These are phyloP conservation scores for Solioccasus polychromus DNA, from an alignment of 768 basidiomycete species.

Conservation along the genomic window DNA sequence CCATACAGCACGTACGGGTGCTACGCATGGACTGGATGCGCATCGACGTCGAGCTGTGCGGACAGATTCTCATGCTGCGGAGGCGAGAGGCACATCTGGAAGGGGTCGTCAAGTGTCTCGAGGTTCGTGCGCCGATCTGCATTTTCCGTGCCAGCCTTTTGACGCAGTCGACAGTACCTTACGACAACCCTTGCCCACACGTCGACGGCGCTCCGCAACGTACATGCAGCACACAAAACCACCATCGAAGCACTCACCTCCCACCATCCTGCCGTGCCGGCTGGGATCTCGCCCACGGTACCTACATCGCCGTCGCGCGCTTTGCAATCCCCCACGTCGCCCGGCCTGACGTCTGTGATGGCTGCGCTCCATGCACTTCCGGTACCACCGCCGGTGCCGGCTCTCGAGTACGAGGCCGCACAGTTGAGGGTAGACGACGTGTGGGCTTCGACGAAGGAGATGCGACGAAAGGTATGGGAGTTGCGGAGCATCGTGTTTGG, in stretches of 20 bases:
- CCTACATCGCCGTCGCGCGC: neutral
- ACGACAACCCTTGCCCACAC: constrained; percentile 50
- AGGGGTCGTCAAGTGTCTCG: constrained; percentile 59
- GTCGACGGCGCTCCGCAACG: constrained; percentile 54
- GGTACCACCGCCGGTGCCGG: constrained; percentile 24
- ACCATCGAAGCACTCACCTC: constrained; percentile 45
- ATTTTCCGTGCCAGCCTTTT: constrained; percentile 6
- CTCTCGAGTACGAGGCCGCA: constrained; percentile 68
- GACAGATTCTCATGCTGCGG: constrained; percentile 66
- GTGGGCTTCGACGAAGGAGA: constrained; percentile 61
- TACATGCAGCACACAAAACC: constrained; percentile 53
- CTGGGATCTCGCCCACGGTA: neutral
- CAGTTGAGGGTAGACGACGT: constrained; percentile 65
- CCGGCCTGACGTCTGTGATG: constrained; percentile 24
- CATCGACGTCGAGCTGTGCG: constrained; percentile 76
- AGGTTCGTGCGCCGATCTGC: constrained; percentile 35
- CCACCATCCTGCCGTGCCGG: constrained; percentile 6
- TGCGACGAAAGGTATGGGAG: constrained; percentile 60
- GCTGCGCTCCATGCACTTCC: constrained; percentile 35
- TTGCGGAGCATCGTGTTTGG: constrained; percentile 71
- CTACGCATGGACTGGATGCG: constrained; percentile 64
- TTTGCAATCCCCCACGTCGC: constrained; percentile 2
- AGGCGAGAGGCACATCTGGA: constrained; percentile 65
- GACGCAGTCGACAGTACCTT: constrained; percentile 38
- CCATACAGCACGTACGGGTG: constrained; percentile 46